phyloP scores from a whole-genome alignment of 2,329 filamentous ascomycete genomes.

The Cercospora sesami region DNA sequence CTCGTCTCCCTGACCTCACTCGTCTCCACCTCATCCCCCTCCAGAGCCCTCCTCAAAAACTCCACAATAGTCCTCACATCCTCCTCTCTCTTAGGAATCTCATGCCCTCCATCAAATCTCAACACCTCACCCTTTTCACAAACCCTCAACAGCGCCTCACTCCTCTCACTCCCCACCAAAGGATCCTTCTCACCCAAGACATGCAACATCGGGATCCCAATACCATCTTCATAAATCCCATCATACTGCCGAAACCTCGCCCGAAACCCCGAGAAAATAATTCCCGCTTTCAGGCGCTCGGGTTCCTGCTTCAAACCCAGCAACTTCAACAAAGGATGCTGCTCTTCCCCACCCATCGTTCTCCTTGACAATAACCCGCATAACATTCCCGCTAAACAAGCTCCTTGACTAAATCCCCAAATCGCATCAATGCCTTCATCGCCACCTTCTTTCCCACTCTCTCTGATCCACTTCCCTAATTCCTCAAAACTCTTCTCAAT shows the following conservation, averaged over 20 bases:
- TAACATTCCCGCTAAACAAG: slow-evolving; percentile 28
- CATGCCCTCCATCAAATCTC: slow-evolving; percentile 25
- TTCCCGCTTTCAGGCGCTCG: slow-evolving; percentile 17
- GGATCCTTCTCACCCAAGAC: slow-evolving; percentile 27
- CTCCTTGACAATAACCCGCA: slow-evolving; percentile 23
- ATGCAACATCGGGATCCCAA: slow-evolving; percentile 27
- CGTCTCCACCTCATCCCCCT: neutral
- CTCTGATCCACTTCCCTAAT: slow-evolving; percentile 20
- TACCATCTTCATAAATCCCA: slow-evolving; percentile 24
- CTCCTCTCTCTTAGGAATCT: slow-evolving; percentile 26
- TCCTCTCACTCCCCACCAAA: slow-evolving; percentile 26
- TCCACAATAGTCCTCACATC: slow-evolving; percentile 22
- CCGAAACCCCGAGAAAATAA: slow-evolving; percentile 28
- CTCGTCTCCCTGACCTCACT: neutral
- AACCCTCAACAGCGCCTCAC: slow-evolving; percentile 25
- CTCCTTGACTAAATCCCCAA: slow-evolving; percentile 27
- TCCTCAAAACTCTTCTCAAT: slow-evolving; percentile 23
- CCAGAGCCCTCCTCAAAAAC: slow-evolving; percentile 20
- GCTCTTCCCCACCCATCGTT: neutral
- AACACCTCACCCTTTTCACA: slow-evolving; percentile 19
- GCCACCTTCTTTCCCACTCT: neutral
- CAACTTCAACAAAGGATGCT: slow-evolving; percentile 19
- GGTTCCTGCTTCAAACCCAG: slow-evolving; percentile 6
- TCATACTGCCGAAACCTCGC: slow-evolving; percentile 28
- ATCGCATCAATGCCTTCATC: slow-evolving; percentile 25